Conservation (phyloP, 1,284 basidiomycete genomes). For the Phylloporus sp. region DNA sequence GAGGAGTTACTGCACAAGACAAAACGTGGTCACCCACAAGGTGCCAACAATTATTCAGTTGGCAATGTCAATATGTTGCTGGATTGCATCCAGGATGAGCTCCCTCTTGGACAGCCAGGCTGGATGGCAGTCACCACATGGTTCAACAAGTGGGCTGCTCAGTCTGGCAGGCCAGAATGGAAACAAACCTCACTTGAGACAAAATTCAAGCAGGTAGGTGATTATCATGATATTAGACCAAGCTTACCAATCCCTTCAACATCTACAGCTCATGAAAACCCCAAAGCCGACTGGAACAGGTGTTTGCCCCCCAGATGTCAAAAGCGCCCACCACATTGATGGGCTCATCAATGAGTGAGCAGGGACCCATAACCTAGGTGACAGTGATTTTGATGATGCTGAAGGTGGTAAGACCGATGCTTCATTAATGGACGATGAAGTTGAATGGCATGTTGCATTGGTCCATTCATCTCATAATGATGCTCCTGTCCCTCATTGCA, state of each 20-base stretch:
- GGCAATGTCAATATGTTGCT: too few relatives aligned
- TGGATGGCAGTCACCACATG: too few relatives aligned
- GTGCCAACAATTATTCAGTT: too few relatives aligned
- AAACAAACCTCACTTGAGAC: neutral
- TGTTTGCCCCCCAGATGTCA: neutral
- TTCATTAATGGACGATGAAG: neutral
- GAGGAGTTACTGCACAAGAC: too few relatives aligned
- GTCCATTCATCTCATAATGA: neutral
- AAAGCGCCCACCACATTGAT: neutral
- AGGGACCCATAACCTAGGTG: neutral
- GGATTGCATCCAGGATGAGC: too few relatives aligned
- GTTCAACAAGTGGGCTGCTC: too few relatives aligned
- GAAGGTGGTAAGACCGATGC: too few relatives aligned
- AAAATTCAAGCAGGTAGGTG: neutral
- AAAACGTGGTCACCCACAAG: too few relatives aligned
- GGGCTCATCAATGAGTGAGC: neutral
- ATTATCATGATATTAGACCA: neutral
- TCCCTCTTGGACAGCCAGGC: too few relatives aligned
- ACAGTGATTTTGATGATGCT: neutral
- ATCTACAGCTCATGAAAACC: neutral
- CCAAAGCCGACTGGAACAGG: neutral
- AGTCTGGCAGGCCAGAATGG: too few relatives aligned
- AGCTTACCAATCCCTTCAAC: neutral
- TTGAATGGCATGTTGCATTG: neutral
- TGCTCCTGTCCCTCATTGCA: neutral